These are phyloP conservation scores for Arthrinium phaeospermum DNA, from an alignment of 2,329 filamentous ascomycete species.

Conservation along the genomic window DNA sequence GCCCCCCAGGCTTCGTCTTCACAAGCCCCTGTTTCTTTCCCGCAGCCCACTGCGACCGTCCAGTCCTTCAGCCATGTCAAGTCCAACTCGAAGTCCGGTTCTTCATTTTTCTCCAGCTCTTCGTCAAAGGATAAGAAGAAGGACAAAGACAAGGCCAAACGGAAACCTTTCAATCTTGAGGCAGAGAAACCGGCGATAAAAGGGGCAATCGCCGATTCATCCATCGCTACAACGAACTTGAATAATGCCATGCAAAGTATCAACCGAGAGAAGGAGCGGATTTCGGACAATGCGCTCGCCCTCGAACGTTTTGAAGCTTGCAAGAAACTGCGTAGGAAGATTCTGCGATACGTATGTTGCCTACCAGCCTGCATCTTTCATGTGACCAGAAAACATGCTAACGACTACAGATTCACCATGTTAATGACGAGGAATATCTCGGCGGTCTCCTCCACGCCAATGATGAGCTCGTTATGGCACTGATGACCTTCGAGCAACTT, in stretches of 20 bases:
- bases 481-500: slow-evolving; percentile 94
- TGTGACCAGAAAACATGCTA: slow-evolving; percentile 24
- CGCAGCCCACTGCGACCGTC: slow-evolving; percentile 36
- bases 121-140: slow-evolving; percentile 57
- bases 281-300: slow-evolving; percentile 82
- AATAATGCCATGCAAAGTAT: slow-evolving; percentile 86
- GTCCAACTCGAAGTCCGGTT: slow-evolving; percentile 41
- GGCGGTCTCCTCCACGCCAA: slow-evolving; percentile 92
- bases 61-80: slow-evolving; percentile 48
- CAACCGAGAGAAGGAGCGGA: slow-evolving; percentile 85
- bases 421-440: slow-evolving; percentile 90
- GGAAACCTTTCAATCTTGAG: slow-evolving; percentile 79
- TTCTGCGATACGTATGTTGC: slow-evolving; percentile 76
- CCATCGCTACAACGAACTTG: slow-evolving; percentile 89
- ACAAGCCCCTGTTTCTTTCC: slow-evolving; percentile 33
- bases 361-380: not conserved
- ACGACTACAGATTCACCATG: slow-evolving; percentile 73
- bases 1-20: slow-evolving; percentile 38
- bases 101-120: slow-evolving; percentile 47
- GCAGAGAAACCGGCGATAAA: slow-evolving; percentile 88
- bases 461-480: slow-evolving; percentile 89
- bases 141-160: slow-evolving; percentile 62
- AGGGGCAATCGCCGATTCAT: slow-evolving; percentile 84
- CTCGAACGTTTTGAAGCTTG: slow-evolving; percentile 82
- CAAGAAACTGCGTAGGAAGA: slow-evolving; percentile 82